A percentile compares a stretch with the other conserved stretches of the same genome.
Evolutionary conservation across 2,329 filamentous ascomycete genomes (phyloP).

Genomic region (Xylaria sp.): DNA sequence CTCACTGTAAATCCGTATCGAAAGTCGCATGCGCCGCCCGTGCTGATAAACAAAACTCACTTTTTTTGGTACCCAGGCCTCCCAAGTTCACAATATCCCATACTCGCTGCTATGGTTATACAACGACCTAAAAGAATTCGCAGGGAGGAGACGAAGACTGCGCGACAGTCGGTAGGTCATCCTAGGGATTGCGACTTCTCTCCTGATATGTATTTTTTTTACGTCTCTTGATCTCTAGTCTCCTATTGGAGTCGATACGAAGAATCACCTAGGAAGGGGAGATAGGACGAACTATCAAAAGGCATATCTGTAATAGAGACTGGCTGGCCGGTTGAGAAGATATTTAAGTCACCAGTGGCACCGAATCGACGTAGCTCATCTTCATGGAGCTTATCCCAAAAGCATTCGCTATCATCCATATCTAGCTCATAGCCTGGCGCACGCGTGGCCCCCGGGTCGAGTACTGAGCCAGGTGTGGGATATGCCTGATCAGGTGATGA

Average conservation of each 20-base stretch:
- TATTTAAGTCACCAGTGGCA: constrained; percentile 44
- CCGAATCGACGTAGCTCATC: constrained; percentile 43
- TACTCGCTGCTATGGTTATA: background rate
- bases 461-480: constrained; percentile 35
- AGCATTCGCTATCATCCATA: constrained; percentile 35
- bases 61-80: constrained; percentile 15
- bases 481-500: constrained; percentile 35
- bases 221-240: constrained; percentile 22
- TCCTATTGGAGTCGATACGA: constrained; percentile 40
- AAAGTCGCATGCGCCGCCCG: constrained; percentile 1
- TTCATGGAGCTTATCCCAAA: constrained; percentile 42
- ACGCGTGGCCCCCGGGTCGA: constrained; percentile 33
- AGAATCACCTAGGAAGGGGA: constrained; percentile 35
- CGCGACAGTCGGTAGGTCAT: background rate
- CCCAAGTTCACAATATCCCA: constrained; percentile 12
- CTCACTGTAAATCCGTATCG: constrained; percentile 6
- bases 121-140: background rate
- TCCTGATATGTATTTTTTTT: background rate
- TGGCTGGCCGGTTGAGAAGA: constrained; percentile 45
- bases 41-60: constrained; percentile 14
- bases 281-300: constrained; percentile 40
- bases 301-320: constrained; percentile 41
- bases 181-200: background rate
- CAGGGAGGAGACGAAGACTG: background rate
- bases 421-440: constrained; percentile 32